A percentile compares a stretch with the other conserved stretches of the same genome.
Evolutionary conservation across 371 early-diverging fungal species (phyloP).

Genomic region (Mortierella sp.): DNA sequence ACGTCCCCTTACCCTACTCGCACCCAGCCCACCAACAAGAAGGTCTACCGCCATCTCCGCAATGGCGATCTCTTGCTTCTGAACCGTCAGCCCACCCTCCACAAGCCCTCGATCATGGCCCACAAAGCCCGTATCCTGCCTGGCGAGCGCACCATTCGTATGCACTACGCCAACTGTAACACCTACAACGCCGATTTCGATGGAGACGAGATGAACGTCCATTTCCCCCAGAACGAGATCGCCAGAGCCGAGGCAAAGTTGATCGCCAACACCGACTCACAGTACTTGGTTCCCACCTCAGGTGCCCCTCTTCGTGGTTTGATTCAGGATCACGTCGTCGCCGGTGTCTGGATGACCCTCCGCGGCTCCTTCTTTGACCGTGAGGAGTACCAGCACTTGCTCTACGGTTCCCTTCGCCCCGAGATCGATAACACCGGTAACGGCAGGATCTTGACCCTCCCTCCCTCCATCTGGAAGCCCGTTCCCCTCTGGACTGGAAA

Average conservation of each 20-base stretch:
- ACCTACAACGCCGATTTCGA: constrained; percentile 99
- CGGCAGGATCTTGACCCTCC: constrained; percentile 83
- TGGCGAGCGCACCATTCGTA: constrained; percentile 98
- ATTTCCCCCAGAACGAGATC: constrained; percentile 99
- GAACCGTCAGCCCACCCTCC: constrained; percentile 99
- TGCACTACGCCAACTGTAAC: constrained; percentile 99
- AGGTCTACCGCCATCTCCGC: constrained; percentile 97
- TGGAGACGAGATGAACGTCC: constrained; percentile 99
- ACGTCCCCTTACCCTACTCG: constrained; percentile 71
- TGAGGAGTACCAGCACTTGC: constrained; percentile 94
- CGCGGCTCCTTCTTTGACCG: constrained; percentile 93
- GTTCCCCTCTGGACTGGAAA: constrained; percentile 97
- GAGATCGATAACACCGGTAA: constrained; percentile 77
- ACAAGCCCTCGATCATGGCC: constrained; percentile 99
- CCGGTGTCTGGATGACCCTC: constrained; percentile 95
- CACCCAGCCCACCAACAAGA: constrained; percentile 87
- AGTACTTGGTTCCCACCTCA: constrained; percentile 98
- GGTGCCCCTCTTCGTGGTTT: constrained; percentile 99
- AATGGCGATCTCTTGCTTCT: constrained; percentile 98
- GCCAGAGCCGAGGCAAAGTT: constrained; percentile 96
- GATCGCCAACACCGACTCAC: constrained; percentile 97
- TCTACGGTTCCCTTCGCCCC: constrained; percentile 90
- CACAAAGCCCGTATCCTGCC: constrained; percentile 98
- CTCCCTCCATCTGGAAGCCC: constrained; percentile 94
- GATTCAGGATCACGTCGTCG: constrained; percentile 99